Evolutionary conservation across 2,329 filamentous ascomycete species (phyloP).

Genomic region (Talaromyces marneffei): DNA sequence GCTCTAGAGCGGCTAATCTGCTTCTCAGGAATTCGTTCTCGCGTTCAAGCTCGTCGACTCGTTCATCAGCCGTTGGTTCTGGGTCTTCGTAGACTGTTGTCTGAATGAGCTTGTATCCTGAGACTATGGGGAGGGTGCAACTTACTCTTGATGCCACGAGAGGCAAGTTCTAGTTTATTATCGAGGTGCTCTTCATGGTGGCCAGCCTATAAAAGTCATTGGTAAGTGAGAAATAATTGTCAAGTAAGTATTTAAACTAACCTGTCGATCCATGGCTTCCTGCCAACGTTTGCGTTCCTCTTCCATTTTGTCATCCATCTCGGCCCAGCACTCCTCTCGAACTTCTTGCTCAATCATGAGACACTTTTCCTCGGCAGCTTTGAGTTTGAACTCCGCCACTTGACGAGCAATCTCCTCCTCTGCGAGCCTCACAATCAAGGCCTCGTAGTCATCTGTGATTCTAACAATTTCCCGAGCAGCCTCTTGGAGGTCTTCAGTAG

Average conservation of each 20-base stretch:
- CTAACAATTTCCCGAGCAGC: conserved; percentile 75
- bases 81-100: conserved; percentile 44
- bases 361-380: conserved; percentile 57
- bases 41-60: conserved; percentile 58
- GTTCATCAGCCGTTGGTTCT: conserved; percentile 50
- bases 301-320: conserved; percentile 74
- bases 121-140: conserved; percentile 1
- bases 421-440: conserved; percentile 62
- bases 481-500: conserved; percentile 67
- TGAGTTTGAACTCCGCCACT: conserved; percentile 67
- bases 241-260: conserved; percentile 22
- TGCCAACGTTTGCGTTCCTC: conserved; percentile 78
- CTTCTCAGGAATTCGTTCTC: conserved; percentile 66
- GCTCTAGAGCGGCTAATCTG: conserved; percentile 59
- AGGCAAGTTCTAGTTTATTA: conserved; percentile 72
- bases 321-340: conserved; percentile 78
- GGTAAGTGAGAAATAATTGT: conserved; percentile 5
- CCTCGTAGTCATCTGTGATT: conserved; percentile 71
- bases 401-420: conserved; percentile 65
- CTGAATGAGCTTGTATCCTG: neutral
- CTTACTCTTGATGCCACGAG: conserved; percentile 48
- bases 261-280: conserved; percentile 67
- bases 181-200: conserved; percentile 80
- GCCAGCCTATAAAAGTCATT: conserved; percentile 45
- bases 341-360: conserved; percentile 76